Evolutionary conservation across 148 eudicot species (phyloP).

Genomic region (Nepenthes mirabilis): DNA sequence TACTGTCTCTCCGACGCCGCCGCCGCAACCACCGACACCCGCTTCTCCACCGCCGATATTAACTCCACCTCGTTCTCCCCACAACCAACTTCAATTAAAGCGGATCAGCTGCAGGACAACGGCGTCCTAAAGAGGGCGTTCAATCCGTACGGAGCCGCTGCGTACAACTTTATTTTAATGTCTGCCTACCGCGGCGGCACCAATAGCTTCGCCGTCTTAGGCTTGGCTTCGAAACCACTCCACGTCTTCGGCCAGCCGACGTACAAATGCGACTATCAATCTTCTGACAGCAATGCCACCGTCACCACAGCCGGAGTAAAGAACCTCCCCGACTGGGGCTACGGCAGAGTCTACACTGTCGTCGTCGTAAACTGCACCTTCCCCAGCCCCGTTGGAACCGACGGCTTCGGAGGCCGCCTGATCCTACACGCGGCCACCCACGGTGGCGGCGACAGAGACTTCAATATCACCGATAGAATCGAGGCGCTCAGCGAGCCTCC

Average conservation of each 20-base stretch:
- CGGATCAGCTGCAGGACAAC: constrained; percentile 7
- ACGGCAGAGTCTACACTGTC: constrained; percentile 66
- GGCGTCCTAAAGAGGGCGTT: constrained; percentile 38
- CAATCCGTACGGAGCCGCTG: constrained; percentile 41
- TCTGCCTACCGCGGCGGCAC: constrained; percentile 69
- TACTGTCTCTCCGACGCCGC: neutral
- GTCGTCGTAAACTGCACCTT: constrained; percentile 71
- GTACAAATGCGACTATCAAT: constrained; percentile 40
- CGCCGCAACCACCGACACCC: neutral
- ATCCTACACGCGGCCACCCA: constrained; percentile 32
- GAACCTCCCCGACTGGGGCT: constrained; percentile 80
- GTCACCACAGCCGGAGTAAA: constrained; percentile 12
- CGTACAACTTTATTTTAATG: constrained; percentile 64
- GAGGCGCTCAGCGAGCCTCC: constrained; percentile 33
- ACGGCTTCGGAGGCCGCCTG: constrained; percentile 27
- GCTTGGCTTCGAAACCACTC: constrained; percentile 53
- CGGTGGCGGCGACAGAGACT: constrained; percentile 24
- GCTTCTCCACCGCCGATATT: neutral
- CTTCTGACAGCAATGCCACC: constrained; percentile 3
- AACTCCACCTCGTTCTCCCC: neutral
- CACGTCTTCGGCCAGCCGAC: constrained; percentile 37
- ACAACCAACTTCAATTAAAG: neutral
- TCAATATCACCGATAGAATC: constrained; percentile 30
- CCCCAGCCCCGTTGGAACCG: constrained; percentile 19
- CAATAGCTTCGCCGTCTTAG: constrained; percentile 43